Conservation (phyloP, 768 basidiomycete genomes). For the Phylloporus rhodoxanthus region DNA sequence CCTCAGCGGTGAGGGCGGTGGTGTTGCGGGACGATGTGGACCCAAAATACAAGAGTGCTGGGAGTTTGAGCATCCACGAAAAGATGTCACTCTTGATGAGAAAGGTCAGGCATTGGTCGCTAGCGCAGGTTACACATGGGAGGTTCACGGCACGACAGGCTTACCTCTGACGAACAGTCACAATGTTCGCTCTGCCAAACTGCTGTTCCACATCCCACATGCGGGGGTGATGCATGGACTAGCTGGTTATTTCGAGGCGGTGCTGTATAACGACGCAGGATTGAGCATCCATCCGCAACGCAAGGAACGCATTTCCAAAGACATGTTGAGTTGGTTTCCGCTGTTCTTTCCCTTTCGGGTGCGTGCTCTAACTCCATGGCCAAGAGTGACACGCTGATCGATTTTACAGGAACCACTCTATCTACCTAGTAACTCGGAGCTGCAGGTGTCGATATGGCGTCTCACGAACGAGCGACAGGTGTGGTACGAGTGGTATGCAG, state of each 20-base stretch:
- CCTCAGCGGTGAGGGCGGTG: constrained; percentile 69
- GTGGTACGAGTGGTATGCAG: constrained; percentile 99
- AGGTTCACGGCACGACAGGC: constrained; percentile 41
- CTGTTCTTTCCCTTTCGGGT: constrained; percentile 93
- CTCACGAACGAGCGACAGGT: constrained; percentile 83
- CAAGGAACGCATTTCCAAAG: constrained; percentile 79
- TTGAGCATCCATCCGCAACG: constrained; percentile 91
- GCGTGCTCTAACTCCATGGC: constrained; percentile 18
- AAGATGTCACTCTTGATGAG: constrained; percentile 67
- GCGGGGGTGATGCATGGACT: constrained; percentile 91
- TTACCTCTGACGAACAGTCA: constrained; percentile 93
- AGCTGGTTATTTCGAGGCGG: constrained; percentile 95
- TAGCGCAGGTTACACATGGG: not conserved
- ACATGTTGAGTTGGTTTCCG: constrained; percentile 99
- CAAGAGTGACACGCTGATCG: not conserved
- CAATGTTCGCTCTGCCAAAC: constrained; percentile 80
- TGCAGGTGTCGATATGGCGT: constrained; percentile 93
- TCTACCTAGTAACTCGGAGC: constrained; percentile 84
- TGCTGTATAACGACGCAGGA: constrained; percentile 84
- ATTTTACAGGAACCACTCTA: constrained; percentile 78
- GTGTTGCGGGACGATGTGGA: constrained; percentile 63
- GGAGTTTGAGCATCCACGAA: constrained; percentile 92
- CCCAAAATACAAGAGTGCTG: constrained; percentile 90
- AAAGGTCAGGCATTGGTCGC: constrained; percentile 43
- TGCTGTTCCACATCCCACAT: constrained; percentile 90